phyloP scores from a whole-genome alignment of 768 basidiomycete genomes.

The Boletus huronensis region DNA sequence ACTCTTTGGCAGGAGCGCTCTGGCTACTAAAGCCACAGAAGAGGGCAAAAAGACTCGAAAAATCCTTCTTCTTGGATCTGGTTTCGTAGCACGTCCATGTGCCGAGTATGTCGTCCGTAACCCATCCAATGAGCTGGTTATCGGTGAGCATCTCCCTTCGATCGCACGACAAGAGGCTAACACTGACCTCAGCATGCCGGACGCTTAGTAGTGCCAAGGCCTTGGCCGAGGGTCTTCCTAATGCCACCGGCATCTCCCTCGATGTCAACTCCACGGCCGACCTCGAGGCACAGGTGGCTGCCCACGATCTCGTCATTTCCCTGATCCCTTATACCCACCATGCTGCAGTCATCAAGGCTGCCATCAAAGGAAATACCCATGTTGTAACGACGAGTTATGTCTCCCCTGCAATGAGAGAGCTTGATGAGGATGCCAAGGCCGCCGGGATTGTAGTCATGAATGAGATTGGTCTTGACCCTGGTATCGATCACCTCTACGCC shows the following conservation, averaged over 20 bases:
- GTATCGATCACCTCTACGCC: slow-evolving; percentile 91
- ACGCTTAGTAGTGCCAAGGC: slow-evolving; percentile 74
- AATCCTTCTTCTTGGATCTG: slow-evolving; percentile 88
- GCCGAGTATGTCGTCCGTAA: slow-evolving; percentile 89
- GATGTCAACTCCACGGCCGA: slow-evolving; percentile 71
- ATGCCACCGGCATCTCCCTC: slow-evolving; percentile 70
- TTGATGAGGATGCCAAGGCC: slow-evolving; percentile 75
- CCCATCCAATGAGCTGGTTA: slow-evolving; percentile 77
- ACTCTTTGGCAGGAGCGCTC: slow-evolving; percentile 63
- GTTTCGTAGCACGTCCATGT: slow-evolving; percentile 94
- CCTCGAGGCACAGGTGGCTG: slow-evolving; percentile 78
- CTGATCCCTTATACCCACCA: slow-evolving; percentile 96
- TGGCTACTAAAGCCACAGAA: slow-evolving; percentile 40
- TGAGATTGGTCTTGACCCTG: slow-evolving; percentile 96
- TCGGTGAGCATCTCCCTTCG: slow-evolving; percentile 50
- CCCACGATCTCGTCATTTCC: slow-evolving; percentile 90
- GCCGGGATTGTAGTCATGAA: slow-evolving; percentile 95
- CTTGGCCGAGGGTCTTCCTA: slow-evolving; percentile 64
- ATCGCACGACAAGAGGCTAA: slow-evolving; percentile 1
- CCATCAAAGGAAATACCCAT: slow-evolving; percentile 77
- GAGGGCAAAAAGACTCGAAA: slow-evolving; percentile 52
- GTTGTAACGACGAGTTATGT: slow-evolving; percentile 97
- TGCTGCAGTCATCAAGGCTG: slow-evolving; percentile 83
- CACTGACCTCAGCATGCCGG: slow-evolving; percentile 64
- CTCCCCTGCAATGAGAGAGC: slow-evolving; percentile 83